These are phyloP conservation scores for Theileria sp. DNA, from an alignment of 169 alveolate species.

Conservation along the genomic window DNA sequence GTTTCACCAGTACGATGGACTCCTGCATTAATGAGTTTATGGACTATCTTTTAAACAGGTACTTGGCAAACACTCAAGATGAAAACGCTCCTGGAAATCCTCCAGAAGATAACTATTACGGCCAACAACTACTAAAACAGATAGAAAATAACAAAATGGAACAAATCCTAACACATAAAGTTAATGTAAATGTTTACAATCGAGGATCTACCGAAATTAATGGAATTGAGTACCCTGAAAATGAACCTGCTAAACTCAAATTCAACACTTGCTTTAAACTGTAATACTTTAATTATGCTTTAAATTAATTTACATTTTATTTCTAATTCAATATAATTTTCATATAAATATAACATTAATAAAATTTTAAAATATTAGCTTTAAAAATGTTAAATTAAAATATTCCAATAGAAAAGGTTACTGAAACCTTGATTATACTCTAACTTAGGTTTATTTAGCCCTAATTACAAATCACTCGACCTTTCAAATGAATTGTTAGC, in stretches of 20 bases:
- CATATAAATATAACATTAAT: too few relatives aligned
- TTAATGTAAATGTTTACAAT: background rate
- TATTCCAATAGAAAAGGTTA: too few relatives aligned
- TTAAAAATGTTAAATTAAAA: too few relatives aligned
- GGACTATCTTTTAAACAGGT: background rate
- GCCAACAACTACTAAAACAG: background rate
- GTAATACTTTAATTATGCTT: too few relatives aligned
- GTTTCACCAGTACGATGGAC: slow-evolving; percentile 44
- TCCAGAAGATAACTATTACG: background rate
- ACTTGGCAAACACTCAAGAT: background rate
- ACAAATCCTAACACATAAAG: background rate
- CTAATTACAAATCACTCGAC: too few relatives aligned
- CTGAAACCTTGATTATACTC: too few relatives aligned
- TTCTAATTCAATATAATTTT: too few relatives aligned
- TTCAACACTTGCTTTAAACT: background rate
- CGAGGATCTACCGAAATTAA: background rate
- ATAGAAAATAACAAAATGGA: background rate
- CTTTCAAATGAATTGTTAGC: too few relatives aligned
- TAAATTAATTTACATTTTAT: too few relatives aligned
- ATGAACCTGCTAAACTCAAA: background rate
- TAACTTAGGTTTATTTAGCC: too few relatives aligned
- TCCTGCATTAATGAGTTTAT: slow-evolving; percentile 53
- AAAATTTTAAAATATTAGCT: too few relatives aligned
- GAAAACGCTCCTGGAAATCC: background rate
- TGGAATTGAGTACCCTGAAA: background rate